Conservation (phyloP, 2,329 filamentous ascomycete genomes). For the Penicillium glabrum region DNA sequence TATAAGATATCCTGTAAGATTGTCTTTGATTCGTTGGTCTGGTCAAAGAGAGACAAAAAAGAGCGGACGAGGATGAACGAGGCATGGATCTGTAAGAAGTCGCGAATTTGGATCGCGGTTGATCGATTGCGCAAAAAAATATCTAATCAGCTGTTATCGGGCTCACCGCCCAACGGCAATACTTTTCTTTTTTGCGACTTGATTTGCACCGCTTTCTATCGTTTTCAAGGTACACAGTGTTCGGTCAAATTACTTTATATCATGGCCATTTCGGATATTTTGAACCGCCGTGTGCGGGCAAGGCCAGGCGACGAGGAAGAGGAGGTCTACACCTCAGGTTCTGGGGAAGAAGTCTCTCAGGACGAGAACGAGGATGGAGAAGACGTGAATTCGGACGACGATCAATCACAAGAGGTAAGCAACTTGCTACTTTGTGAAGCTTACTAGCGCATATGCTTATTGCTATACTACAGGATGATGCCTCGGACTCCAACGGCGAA, state of each 20-base stretch:
- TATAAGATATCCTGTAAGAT: not conserved
- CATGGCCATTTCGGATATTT: slow-evolving; percentile 37
- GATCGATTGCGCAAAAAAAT: slow-evolving; percentile 9
- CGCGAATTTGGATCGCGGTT: not conserved
- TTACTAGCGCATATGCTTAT: not conserved
- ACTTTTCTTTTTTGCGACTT: slow-evolving; percentile 19
- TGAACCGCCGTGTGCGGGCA: slow-evolving; percentile 45
- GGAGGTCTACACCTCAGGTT: slow-evolving; percentile 32
- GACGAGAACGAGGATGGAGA: slow-evolving; percentile 8
- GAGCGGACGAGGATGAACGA: not conserved
- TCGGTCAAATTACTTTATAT: not conserved
- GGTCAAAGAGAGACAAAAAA: not conserved
- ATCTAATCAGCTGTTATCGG: slow-evolving; percentile 21
- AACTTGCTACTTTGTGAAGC: not conserved
- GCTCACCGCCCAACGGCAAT: slow-evolving; percentile 30
- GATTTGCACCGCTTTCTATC: not conserved
- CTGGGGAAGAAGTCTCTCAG: slow-evolving; percentile 20
- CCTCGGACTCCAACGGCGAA: slow-evolving; percentile 1
- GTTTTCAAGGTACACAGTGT: no score
- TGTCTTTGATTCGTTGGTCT: not conserved
- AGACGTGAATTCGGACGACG: slow-evolving; percentile 16
- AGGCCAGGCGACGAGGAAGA: slow-evolving; percentile 43
- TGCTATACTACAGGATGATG: not conserved
- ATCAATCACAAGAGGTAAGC: slow-evolving; percentile 19
- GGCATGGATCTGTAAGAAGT: not conserved